A percentile compares a stretch with the other conserved stretches of the same genome.
Conservation (phyloP, 192 early-diverging fungal genomes). For the Backusella tuberculispora region DNA sequence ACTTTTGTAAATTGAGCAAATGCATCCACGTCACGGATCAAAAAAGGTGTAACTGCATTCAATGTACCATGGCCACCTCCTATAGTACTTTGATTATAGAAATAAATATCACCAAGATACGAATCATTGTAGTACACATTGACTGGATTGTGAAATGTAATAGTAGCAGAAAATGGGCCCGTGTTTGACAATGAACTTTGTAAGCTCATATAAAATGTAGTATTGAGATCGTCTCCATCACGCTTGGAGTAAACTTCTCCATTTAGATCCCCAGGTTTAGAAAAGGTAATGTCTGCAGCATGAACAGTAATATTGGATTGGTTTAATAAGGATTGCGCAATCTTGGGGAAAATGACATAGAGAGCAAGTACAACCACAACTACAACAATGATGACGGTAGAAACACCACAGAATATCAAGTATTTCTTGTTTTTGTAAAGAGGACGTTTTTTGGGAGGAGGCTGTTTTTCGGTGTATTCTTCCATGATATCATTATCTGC, state of each 20-base stretch:
- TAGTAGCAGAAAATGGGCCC: slow-evolving; percentile 54
- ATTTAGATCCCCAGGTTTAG: slow-evolving; percentile 15
- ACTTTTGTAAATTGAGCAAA: slow-evolving; percentile 51
- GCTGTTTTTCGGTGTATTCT: slow-evolving; percentile 48
- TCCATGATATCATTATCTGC: slow-evolving; percentile 19
- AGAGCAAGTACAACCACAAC: slow-evolving; percentile 51
- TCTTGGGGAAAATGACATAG: slow-evolving; percentile 56
- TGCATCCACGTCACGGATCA: slow-evolving; percentile 41
- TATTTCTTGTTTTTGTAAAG: slow-evolving; percentile 56
- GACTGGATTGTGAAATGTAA: slow-evolving; percentile 52
- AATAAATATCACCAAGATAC: slow-evolving; percentile 42
- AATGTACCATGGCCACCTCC: slow-evolving; percentile 49
- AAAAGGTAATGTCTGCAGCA: slow-evolving; percentile 47
- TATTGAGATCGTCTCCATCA: slow-evolving; percentile 32
- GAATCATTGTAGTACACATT: slow-evolving; percentile 45
- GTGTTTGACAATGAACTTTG: slow-evolving; percentile 45
- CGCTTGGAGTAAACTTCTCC: background rate
- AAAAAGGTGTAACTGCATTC: slow-evolving; percentile 36
- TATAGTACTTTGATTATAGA: slow-evolving; percentile 42
- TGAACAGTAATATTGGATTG: slow-evolving; percentile 43
- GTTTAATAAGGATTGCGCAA: slow-evolving; percentile 54
- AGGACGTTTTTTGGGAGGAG: slow-evolving; percentile 39
- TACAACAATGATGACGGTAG: slow-evolving; percentile 48
- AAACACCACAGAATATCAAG: slow-evolving; percentile 54
- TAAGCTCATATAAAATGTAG: slow-evolving; percentile 44